Conservation (phyloP, 345 rosid genomes). For the Rhizophora apiculata region DNA sequence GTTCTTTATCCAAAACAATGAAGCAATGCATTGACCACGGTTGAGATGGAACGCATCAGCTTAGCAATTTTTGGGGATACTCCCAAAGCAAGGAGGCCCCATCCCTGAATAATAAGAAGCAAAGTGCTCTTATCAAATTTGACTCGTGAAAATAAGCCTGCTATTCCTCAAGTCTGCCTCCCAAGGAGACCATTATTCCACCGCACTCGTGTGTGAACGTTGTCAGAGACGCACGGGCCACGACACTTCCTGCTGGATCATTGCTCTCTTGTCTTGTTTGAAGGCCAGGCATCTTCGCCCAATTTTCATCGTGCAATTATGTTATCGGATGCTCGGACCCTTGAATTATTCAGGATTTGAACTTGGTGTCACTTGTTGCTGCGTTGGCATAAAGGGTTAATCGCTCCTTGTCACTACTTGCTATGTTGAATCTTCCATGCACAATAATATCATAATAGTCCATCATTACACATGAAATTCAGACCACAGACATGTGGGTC, state of each 20-base stretch:
- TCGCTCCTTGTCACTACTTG: neutral
- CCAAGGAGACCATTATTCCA: neutral
- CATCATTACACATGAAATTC: neutral
- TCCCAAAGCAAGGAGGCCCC: neutral
- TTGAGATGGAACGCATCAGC: no score
- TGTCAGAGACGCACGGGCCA: neutral
- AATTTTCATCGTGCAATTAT: no score
- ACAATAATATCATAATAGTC: neutral
- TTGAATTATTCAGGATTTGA: neutral
- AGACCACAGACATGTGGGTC: no score
- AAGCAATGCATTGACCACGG: no score
- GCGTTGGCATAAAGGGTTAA: neutral
- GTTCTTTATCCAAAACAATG: no score
- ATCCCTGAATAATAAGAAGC: neutral
- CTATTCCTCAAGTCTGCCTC: neutral
- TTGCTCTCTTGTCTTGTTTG: neutral
- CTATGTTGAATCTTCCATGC: neutral
- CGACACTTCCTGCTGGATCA: neutral
- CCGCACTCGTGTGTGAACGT: constrained; percentile 8
- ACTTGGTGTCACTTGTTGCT: neutral
- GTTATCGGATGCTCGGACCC: neutral
- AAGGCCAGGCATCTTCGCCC: neutral
- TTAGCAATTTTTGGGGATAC: neutral
- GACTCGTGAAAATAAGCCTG: neutral
- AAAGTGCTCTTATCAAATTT: neutral